Percentiles rank a stretch among this genome's conserved stretches.
These are phyloP conservation scores for Prunus kanzakura DNA, from an alignment of 306 rosid species.

Conservation along the genomic window DNA sequence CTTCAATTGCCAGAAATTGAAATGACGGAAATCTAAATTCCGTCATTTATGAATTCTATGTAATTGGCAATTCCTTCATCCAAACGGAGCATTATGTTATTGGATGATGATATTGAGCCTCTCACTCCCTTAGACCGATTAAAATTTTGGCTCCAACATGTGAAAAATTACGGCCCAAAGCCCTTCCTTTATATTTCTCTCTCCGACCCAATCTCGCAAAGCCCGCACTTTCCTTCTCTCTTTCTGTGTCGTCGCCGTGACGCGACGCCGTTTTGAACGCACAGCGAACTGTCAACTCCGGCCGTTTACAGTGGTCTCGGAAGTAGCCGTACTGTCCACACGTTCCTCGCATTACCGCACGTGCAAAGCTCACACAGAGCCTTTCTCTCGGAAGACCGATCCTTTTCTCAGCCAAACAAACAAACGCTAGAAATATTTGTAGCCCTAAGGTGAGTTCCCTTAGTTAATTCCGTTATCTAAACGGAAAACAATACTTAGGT, in stretches of 20 bases:
- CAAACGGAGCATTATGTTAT: too few species aligned
- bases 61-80: too few species aligned
- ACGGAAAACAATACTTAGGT: neutral
- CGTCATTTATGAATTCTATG: too few species aligned
- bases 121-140: too few species aligned
- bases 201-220: neutral
- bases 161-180: neutral
- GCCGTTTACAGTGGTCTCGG: neutral
- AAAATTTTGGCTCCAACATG: too few species aligned
- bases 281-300: neutral
- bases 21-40: too few species aligned
- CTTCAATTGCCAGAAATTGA: too few species aligned
- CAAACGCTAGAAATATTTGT: neutral
- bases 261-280: neutral
- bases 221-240: neutral
- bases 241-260: neutral
- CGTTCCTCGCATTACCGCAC: neutral
- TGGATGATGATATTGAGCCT: too few species aligned
- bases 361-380: neutral
- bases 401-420: neutral
- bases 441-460: neutral
- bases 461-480: neutral
- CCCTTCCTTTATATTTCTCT: neutral
- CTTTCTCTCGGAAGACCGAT: neutral
- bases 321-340: neutral